Conservation (phyloP, 805 yeast genomes). For the Zygoascus ofunaensis region DNA sequence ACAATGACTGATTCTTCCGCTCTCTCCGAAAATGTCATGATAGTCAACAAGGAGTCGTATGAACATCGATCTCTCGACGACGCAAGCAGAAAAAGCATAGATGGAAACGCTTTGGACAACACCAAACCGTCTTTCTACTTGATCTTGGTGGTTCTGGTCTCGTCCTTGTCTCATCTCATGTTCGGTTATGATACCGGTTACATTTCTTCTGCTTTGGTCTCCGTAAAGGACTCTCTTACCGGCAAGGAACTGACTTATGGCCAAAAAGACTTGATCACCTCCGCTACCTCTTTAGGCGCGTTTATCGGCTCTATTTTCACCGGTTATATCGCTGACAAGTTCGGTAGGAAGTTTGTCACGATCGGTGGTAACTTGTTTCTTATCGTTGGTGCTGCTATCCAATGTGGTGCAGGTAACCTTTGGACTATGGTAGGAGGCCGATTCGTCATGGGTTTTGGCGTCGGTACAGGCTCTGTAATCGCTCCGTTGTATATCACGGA, state of each 20-base stretch:
- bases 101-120: neutral
- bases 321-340: slow-evolving; percentile 69
- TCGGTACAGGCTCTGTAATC: slow-evolving; percentile 84
- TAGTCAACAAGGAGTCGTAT: neutral
- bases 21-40: too few species aligned
- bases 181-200: slow-evolving; percentile 98
- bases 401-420: slow-evolving; percentile 67
- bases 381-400: slow-evolving; percentile 74
- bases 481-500: slow-evolving; percentile 90
- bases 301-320: slow-evolving; percentile 71
- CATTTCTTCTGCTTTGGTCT: slow-evolving; percentile 83
- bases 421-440: slow-evolving; percentile 94
- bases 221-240: slow-evolving; percentile 65
- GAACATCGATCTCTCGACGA: neutral
- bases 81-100: neutral
- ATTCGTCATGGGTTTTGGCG: slow-evolving; percentile 91
- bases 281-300: slow-evolving; percentile 93
- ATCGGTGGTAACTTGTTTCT: slow-evolving; percentile 75
- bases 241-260: slow-evolving; percentile 51
- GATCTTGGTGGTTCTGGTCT: neutral
- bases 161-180: slow-evolving; percentile 10
- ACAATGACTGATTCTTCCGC: too few species aligned
- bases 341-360: slow-evolving; percentile 78
- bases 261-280: slow-evolving; percentile 80
- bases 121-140: slow-evolving; percentile 1